phyloP scores from a whole-genome alignment of 495 filamentous ascomycete species.

The Penicillium atrosanguineum region DNA sequence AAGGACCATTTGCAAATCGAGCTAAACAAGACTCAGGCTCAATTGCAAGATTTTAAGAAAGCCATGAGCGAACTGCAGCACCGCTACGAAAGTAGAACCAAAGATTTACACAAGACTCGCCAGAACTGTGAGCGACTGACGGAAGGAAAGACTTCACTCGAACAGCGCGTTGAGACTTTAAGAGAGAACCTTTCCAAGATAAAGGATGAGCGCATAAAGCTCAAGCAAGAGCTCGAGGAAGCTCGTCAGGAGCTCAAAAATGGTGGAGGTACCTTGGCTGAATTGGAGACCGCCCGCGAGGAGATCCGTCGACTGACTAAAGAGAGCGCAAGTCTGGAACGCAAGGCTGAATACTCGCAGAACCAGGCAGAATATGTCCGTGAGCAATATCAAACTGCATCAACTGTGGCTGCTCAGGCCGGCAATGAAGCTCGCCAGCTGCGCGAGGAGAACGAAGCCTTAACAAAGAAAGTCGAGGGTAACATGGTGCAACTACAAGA shows the following conservation, averaged over 20 bases:
- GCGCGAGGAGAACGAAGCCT: slow-evolving; percentile 39
- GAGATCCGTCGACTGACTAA: slow-evolving; percentile 40
- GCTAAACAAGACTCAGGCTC: slow-evolving; percentile 19
- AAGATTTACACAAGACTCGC: slow-evolving; percentile 36
- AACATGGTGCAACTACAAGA: slow-evolving; percentile 52
- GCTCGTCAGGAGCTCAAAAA: slow-evolving; percentile 45
- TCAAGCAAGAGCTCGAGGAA: slow-evolving; percentile 50
- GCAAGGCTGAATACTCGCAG: slow-evolving; percentile 50
- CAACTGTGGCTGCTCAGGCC: slow-evolving; percentile 50
- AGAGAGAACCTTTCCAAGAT: slow-evolving; percentile 43
- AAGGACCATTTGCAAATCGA: slow-evolving; percentile 28
- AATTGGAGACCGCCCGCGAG: slow-evolving; percentile 46
- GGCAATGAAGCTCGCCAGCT: slow-evolving; percentile 51
- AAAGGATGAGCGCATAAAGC: slow-evolving; percentile 46
- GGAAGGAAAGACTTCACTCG: slow-evolving; percentile 21
- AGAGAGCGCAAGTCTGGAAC: slow-evolving; percentile 42
- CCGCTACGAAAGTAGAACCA: slow-evolving; percentile 43
- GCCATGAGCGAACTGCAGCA: slow-evolving; percentile 35
- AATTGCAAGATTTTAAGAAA: slow-evolving; percentile 27
- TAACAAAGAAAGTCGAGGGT: slow-evolving; percentile 49
- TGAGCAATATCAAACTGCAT: slow-evolving; percentile 62
- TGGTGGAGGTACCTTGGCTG: slow-evolving; percentile 50
- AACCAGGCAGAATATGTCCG: slow-evolving; percentile 59
- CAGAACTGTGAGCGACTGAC: slow-evolving; percentile 32
- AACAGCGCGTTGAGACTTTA: slow-evolving; percentile 39